Evolutionary conservation across 1,139 yeast genomes (phyloP), one percentile per base, ranked within the genome.

Genomic region (Geotrichum histeridarum): DNA sequence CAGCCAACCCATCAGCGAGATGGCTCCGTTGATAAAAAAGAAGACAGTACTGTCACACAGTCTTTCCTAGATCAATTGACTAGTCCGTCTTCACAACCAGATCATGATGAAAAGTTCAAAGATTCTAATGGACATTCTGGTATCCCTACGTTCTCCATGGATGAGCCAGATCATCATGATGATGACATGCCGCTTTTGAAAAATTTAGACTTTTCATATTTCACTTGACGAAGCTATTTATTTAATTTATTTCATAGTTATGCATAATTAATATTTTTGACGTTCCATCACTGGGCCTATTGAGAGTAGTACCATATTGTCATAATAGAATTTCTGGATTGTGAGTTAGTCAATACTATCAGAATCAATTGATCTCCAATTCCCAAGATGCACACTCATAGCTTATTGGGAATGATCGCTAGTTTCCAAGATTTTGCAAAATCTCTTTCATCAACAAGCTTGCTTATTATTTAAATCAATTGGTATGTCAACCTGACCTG

Each of bases 31-130:
- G 54, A 32, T 14, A 51, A 43, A 11, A 50, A 45, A 45, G 56
- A 39, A 42, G 53, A 42, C 50, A 33, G 46, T n/a, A 38, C 54
- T n/a, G 43, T 48, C 33, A 39, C 48, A 30, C 51, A 54, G 1
- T 59, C 63, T 38, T 58, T 66, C 50, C 55, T 66, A 37, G 63
- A 59, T 15, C 67, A 67, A 61, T 61, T 68, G 48, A 66, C 56
- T 55, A 7, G 57, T 36, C 35, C 32, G 35, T 42, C 11, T 51
- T 31, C 39, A 35, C 45, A 27, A 15, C 36, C 15, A 57, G 55
- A 39, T 30, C 39, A 47, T 33, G 49, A 44, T 18, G 48, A 51
- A 15, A 53, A 58, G 31, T 48, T 48, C 31, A 56, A 57, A 18
- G 48, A 50, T 15, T 27, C 17, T 8, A 42, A 42, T 7, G 48